phyloP scores from a whole-genome alignment of 768 basidiomycete species.

The Serendipita sp. region DNA sequence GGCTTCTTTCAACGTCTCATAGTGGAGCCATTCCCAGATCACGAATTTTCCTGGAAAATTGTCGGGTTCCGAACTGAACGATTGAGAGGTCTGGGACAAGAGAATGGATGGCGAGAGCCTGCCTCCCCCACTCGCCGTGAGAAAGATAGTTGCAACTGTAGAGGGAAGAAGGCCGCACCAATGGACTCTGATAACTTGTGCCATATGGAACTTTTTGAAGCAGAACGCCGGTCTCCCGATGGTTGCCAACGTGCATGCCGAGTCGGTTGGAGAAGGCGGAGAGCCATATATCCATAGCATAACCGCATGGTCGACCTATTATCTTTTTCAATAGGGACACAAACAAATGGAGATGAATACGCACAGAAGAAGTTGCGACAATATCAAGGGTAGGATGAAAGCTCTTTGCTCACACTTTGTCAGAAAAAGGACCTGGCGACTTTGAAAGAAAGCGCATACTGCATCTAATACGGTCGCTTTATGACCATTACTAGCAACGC shows the following conservation, averaged over 20 bases:
- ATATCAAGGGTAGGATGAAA: not conserved
- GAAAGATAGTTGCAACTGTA: not conserved
- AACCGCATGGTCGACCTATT: not conserved
- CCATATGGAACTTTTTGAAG: not conserved
- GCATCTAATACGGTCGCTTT: not conserved
- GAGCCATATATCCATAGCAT: not conserved
- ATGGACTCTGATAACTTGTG: not conserved
- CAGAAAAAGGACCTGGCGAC: not conserved
- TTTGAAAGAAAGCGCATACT: not conserved
- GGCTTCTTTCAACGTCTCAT: not conserved
- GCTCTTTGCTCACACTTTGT: not conserved
- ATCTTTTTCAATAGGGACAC: not conserved
- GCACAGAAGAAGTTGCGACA: not conserved
- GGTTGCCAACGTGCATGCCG: not conserved
- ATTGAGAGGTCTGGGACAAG: not conserved
- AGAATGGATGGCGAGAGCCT: conserved; percentile 3
- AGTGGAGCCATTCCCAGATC: not conserved
- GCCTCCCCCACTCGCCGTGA: not conserved
- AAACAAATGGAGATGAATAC: not conserved
- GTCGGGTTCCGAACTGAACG: not conserved
- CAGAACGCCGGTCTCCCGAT: not conserved
- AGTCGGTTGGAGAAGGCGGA: not conserved
- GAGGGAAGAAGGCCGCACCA: not conserved
- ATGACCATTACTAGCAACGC: not conserved
- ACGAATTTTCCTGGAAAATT: not conserved